These are phyloP conservation scores for Phlyctochytrium arcticum DNA, from an alignment of 192 early-diverging fungal species.

Conservation along the genomic window DNA sequence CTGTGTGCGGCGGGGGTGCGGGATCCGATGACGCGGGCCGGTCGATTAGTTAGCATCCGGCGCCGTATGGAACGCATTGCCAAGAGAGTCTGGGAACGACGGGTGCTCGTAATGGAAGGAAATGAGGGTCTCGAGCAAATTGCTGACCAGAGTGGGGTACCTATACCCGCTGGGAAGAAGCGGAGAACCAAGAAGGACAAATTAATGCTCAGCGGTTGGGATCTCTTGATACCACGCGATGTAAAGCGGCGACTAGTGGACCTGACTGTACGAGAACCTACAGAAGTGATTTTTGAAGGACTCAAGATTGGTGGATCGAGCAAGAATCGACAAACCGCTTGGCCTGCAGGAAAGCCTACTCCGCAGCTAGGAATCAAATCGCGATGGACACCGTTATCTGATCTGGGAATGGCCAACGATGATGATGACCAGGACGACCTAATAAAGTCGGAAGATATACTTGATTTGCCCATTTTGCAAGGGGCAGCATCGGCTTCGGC, in stretches of 20 bases:
- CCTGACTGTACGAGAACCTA: constrained; percentile 15
- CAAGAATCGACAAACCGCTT: neutral
- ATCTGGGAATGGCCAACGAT: too few species aligned
- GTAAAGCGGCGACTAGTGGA: constrained; percentile 6
- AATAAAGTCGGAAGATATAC: too few species aligned
- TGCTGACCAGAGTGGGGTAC: neutral
- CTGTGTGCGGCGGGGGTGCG: constrained; percentile 16
- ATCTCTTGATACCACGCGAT: constrained; percentile 11
- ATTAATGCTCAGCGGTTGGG: constrained; percentile 6
- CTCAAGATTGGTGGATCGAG: neutral
- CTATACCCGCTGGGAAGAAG: neutral
- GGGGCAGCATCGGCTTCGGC: neutral
- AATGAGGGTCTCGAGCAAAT: too few species aligned
- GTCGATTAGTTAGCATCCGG: constrained; percentile 10
- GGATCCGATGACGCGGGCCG: constrained; percentile 12
- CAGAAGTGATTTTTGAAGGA: constrained; percentile 1
- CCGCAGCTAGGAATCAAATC: neutral
- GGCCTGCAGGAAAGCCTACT: neutral
- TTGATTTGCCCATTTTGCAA: too few species aligned
- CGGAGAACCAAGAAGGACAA: neutral
- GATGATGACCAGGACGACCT: too few species aligned
- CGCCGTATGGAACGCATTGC: constrained; percentile 17
- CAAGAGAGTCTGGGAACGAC: neutral
- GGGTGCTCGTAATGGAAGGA: neutral
- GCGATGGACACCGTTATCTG: too few species aligned